Evolutionary conservation across 768 basidiomycete species (phyloP), one percentile per base, ranked within the genome.

Genomic region (Boletus edulis): DNA sequence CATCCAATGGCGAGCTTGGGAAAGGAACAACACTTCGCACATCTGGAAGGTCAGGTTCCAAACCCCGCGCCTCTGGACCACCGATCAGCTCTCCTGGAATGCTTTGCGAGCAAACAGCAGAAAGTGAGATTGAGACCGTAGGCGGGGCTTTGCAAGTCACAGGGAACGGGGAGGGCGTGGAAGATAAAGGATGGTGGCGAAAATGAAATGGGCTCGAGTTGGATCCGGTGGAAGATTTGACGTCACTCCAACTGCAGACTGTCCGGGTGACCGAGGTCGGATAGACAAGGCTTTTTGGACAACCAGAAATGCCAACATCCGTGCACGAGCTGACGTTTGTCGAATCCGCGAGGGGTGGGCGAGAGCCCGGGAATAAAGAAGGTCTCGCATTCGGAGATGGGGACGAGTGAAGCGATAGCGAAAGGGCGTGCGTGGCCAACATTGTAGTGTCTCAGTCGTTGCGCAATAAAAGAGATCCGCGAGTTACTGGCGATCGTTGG

Each of bases 61-160:
- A 34, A 49, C 54, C 56, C 35, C 55, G 56, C 13, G 11, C 20
- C 46, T 42, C 48, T 29, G 61, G 41, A 12, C 55, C 41, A 46
- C 46, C 32, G 14, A 11, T 17, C 6, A 11, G 42, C 11, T 52
- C 41, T 29, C 49, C 51, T 8, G 52, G 49, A 3, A 49, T 39
- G 13, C 35, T 60, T 47, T 61, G 71, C 46, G 68, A 69, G 20
- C 67, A 62, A 37, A 65, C 67, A 22, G 69, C 73, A 44, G 75
- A 72, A 44, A 76, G 59, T 0, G 73, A 75, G 43, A 76, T 62
- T 7, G 70, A 75, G 24, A 76, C 69, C 1, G 75, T 76, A 6
- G 75, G 72, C 5, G 67, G 66, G 11, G 73, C 73, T 50, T 76
- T 76, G 53, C 44, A 58, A n/a, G 66, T 52, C 40, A 62, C 55